Conservation (phyloP, 2,329 filamentous ascomycete genomes). For the Cordyceps fumosorosea region DNA sequence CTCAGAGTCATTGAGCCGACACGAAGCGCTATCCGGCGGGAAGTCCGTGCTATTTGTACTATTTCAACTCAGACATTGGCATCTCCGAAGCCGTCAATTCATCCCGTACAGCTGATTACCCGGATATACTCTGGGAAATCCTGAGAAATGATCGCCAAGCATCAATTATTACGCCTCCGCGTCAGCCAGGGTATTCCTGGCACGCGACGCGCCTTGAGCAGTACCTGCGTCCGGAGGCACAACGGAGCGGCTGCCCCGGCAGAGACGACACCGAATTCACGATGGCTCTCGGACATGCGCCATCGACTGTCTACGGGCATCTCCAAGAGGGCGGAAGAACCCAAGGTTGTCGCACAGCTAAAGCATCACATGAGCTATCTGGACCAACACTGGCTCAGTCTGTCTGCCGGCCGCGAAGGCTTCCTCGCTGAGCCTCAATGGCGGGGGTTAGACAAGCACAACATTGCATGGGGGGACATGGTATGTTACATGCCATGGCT, state of each 20-base stretch:
- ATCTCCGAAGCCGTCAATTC: neutral
- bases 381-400: constrained; percentile 57
- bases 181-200: neutral
- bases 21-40: constrained; percentile 4
- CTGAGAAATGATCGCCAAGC: neutral
- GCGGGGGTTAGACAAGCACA: constrained; percentile 57
- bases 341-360: constrained; percentile 10
- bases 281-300: constrained; percentile 24
- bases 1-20: neutral
- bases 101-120: neutral
- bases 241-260: neutral
- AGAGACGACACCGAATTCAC: constrained; percentile 16
- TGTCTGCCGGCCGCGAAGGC: constrained; percentile 68
- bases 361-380: constrained; percentile 17
- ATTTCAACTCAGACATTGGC: neutral
- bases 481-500: constrained; percentile 32
- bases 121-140: no score
- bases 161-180: neutral
- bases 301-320: constrained; percentile 17
- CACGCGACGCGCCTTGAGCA: constrained; percentile 5
- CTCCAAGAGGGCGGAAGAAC: neutral
- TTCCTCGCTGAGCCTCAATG: constrained; percentile 56
- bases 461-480: constrained; percentile 82
- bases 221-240: neutral
- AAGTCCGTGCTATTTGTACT: neutral